Conservation (phyloP, 2,329 filamentous ascomycete species). For the Colletotrichum sp. region DNA sequence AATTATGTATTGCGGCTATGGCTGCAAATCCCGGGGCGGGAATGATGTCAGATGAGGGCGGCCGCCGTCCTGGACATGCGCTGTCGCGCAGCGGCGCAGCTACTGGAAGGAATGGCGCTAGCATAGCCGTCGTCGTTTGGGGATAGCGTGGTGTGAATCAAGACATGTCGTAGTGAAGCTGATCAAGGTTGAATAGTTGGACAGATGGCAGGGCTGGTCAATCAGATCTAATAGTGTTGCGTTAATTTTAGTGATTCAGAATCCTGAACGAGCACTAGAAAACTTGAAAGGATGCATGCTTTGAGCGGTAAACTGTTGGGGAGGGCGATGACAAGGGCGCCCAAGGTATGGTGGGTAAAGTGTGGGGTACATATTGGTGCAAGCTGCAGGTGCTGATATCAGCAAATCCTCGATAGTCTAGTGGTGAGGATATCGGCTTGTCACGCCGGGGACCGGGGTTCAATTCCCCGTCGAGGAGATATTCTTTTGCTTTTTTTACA, state of each 20-base stretch:
- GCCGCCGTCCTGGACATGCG: background rate
- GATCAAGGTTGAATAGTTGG: background rate
- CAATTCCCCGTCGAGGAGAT: background rate
- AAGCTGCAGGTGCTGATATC: background rate
- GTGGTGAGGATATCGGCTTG: constrained; percentile 6
- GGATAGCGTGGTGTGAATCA: background rate
- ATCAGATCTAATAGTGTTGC: background rate
- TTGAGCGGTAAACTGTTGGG: background rate
- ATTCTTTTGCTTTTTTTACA: background rate
- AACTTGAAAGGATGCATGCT: background rate
- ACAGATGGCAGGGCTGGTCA: background rate
- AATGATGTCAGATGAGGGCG: background rate
- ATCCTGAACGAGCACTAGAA: background rate
- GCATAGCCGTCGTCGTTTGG: background rate
- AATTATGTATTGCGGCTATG: background rate
- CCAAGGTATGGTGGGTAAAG: fast-evolving
- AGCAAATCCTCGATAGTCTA: constrained; percentile 2
- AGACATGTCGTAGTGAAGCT: background rate
- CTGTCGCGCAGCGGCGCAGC: background rate
- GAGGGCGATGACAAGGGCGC: too few relatives aligned
- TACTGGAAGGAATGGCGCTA: background rate
- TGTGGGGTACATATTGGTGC: background rate
- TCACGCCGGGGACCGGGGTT: constrained; percentile 4
- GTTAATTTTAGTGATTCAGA: background rate
- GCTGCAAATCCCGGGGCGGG: background rate